A percentile compares a stretch with the other conserved stretches of the same genome.
Conservation (phyloP, 2,329 filamentous ascomycete species). For the Colletotrichum gigasporum region DNA sequence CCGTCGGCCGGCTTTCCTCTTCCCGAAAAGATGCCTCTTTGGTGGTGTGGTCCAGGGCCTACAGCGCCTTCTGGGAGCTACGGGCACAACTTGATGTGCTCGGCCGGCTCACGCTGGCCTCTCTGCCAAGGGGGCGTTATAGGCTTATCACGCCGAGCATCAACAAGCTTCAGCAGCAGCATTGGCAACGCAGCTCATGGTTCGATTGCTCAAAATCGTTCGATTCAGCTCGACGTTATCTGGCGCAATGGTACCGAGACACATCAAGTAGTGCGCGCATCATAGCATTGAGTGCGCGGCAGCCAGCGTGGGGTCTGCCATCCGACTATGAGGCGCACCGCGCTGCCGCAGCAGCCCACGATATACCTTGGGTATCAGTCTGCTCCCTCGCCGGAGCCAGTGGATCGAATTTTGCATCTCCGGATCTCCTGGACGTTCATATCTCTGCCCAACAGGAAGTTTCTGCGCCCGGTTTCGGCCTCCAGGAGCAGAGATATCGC, state of each 20-base stretch:
- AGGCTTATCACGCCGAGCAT: neutral
- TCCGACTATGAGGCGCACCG: neutral
- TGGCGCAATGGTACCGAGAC: neutral
- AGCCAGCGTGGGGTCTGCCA: conserved; percentile 5
- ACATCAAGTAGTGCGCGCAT: neutral
- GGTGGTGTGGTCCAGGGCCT: neutral
- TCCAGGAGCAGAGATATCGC: neutral
- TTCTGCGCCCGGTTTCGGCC: neutral
- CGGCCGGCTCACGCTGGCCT: neutral
- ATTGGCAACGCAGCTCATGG: neutral
- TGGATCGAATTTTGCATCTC: conserved; percentile 26
- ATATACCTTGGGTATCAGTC: neutral
- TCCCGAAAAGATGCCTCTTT: neutral
- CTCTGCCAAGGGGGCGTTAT: neutral
- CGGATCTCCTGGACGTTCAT: conserved; percentile 12
- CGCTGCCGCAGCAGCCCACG: neutral
- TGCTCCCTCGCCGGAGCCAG: conserved; percentile 2
- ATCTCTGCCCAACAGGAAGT: neutral
- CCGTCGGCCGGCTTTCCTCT: no score
- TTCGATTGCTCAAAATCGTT: neutral
- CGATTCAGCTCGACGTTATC: neutral
- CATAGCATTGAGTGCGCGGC: neutral
- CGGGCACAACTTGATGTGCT: neutral
- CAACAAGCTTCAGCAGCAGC: neutral
- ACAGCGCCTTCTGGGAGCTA: neutral